Evolutionary conservation across 2,329 filamentous ascomycete genomes (phyloP).

Genomic region (Talaromyces rugulosus): DNA sequence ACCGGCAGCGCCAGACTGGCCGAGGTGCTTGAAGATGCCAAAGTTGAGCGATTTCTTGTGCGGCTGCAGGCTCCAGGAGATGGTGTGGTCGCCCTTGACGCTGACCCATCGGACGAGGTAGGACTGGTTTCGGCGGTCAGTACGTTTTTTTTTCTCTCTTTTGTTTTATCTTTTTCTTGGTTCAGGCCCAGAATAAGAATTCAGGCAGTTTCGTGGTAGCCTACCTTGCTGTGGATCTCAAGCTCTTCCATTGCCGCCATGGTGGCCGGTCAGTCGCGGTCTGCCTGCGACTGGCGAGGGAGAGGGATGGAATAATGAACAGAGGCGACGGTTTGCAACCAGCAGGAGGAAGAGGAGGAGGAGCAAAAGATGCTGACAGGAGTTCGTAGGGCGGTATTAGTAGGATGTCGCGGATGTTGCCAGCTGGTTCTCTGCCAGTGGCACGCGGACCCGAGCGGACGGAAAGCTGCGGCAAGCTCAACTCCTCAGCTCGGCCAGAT

Average conservation of each 20-base stretch:
- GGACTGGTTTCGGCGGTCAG: constrained; percentile 54
- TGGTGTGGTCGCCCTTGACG: constrained; percentile 82
- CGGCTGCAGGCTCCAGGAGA: constrained; percentile 96
- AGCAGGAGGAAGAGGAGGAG: neutral
- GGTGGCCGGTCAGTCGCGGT: constrained; percentile 1
- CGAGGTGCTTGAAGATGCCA: constrained; percentile 95
- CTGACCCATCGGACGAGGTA: constrained; percentile 98
- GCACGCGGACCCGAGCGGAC: neutral
- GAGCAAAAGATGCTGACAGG: neutral
- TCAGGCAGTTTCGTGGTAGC: constrained; percentile 18
- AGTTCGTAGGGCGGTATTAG: too few relatives aligned
- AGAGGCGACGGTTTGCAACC: neutral
- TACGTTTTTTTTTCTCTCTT: neutral
- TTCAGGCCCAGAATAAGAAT: neutral
- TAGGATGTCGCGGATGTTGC: neutral
- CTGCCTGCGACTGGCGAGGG: neutral
- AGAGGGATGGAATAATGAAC: neutral
- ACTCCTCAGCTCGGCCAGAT: neutral
- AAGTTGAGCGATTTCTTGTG: constrained; percentile 99
- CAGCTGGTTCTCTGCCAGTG: neutral
- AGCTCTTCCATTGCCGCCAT: constrained; percentile 97
- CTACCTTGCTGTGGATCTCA: constrained; percentile 94
- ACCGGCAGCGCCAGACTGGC: constrained; percentile 57
- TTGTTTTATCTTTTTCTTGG: neutral
- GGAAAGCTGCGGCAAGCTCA: neutral